Conservation (phyloP, 495 filamentous ascomycete genomes). For the Staphylotrichum longicolle region DNA sequence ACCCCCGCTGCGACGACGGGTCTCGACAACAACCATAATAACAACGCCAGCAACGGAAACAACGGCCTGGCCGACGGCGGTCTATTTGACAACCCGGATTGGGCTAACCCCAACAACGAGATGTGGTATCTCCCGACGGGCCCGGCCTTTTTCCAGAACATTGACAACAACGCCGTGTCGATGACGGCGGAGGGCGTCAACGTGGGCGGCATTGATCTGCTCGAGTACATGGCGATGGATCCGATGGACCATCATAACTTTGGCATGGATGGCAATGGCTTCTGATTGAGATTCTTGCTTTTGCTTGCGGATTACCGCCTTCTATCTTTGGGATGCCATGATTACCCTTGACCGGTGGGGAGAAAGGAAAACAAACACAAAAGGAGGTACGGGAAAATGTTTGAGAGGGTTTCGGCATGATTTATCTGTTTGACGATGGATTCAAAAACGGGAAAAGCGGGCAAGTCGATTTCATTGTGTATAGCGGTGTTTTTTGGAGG, state of each 20-base stretch:
- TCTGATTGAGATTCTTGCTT: slow-evolving; percentile 9
- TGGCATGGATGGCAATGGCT: slow-evolving; percentile 38
- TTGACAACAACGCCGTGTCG: slow-evolving; percentile 50
- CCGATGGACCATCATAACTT: slow-evolving; percentile 35
- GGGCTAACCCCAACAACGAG: slow-evolving; percentile 47
- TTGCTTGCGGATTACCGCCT: no score
- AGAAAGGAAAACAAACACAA: background rate
- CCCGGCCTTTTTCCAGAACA: slow-evolving; percentile 53
- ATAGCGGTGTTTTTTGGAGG: background rate
- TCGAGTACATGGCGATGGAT: slow-evolving; percentile 59
- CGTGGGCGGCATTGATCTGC: slow-evolving; percentile 53
- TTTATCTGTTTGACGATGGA: background rate
- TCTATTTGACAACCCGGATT: slow-evolving; percentile 43
- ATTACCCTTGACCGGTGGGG: no score
- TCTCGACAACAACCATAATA: slow-evolving; percentile 24
- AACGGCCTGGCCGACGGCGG: slow-evolving; percentile 21
- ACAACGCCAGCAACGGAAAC: background rate
- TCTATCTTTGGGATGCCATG: no score
- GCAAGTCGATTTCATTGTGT: background rate
- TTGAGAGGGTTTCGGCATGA: background rate
- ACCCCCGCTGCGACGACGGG: slow-evolving; percentile 43
- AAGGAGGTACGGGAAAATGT: background rate
- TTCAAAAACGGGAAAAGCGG: background rate
- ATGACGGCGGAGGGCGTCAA: slow-evolving; percentile 61
- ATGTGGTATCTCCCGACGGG: slow-evolving; percentile 60